Evolutionary conservation across 805 yeast species (phyloP).

Genomic region (Wickerhamomyces silvicola): DNA sequence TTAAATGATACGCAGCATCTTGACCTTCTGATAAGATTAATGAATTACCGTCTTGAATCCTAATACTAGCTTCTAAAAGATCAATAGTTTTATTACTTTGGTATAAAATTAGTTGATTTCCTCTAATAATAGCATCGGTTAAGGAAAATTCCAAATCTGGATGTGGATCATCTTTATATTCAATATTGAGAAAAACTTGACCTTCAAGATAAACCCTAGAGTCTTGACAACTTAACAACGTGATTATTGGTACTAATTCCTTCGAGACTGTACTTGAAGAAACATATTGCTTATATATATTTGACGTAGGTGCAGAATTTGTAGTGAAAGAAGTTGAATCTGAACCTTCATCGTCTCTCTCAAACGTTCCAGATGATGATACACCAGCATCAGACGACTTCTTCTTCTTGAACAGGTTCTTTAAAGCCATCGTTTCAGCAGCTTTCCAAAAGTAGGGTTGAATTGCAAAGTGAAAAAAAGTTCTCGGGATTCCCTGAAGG

Average conservation of each 20-base stretch:
- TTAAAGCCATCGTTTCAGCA: slow-evolving; percentile 9
- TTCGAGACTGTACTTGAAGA: slow-evolving; percentile 35
- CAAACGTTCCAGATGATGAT: neutral
- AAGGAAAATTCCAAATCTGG: slow-evolving; percentile 17
- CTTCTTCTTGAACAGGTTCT: slow-evolving; percentile 10
- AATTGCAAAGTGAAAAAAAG: neutral
- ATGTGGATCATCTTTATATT: slow-evolving; percentile 18
- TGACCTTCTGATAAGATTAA: slow-evolving; percentile 10
- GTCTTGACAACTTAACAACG: slow-evolving; percentile 64
- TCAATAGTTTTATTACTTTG: slow-evolving; percentile 23
- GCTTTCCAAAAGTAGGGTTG: no score
- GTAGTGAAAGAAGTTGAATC: slow-evolving; percentile 1
- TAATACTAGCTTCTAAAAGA: slow-evolving; percentile 14
- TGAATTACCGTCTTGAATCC: slow-evolving; percentile 3
- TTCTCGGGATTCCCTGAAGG: no score
- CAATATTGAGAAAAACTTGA: slow-evolving; percentile 38
- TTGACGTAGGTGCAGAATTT: neutral
- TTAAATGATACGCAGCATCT: slow-evolving; percentile 17
- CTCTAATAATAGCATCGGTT: slow-evolving; percentile 30
- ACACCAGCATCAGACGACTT: slow-evolving; percentile 1
- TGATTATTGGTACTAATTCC: slow-evolving; percentile 66
- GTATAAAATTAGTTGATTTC: slow-evolving; percentile 49
- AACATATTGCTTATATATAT: slow-evolving; percentile 9
- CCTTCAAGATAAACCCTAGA: slow-evolving; percentile 45
- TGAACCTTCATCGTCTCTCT: neutral